Evolutionary conservation across 2,329 filamentous ascomycete species (phyloP), one percentile per base, ranked within the genome.

Genomic region (Aureobasidium sp.): DNA sequence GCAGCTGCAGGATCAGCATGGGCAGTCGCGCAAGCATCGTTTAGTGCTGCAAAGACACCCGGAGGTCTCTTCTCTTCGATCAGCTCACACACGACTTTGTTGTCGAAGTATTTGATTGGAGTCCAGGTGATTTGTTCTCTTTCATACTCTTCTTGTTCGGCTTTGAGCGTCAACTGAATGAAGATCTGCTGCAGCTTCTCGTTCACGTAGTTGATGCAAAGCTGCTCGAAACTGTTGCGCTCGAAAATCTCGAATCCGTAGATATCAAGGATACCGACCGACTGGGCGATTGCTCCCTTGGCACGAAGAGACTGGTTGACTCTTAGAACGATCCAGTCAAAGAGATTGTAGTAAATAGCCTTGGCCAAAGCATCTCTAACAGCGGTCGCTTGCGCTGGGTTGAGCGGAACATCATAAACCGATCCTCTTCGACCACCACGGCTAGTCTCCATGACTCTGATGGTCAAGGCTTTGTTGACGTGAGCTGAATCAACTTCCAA

Each of bases 201-300:
- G 76, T 99, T 99, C 72, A 97, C 95, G 72, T 97, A 99, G 79
- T 99, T 99, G 82, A 99, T 99, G 77, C 94, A 99, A 8, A 99
- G 84, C 76, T 99, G 94, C 75, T 99, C 94, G 70, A 99, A 99
- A 67, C 90, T 97, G 79, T 99, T 99, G 78, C 93, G 94, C 74
- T 99, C 94, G 68, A 99, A 99, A 68, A 99, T 99, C 73, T 99
- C 94, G 71, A 99, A 99, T 2, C 94, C 94, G 74, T 99, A 99
- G 68, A 99, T 99, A 81, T 99, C 94, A 67, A 99, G 82, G 72
- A 99, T 97, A 72, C 94, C 94, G 68, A 99, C 94, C 2, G 90
- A 90, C 74, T 97, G 94, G 46, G 85, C 79, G 3, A 92, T 84
- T 0, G 84, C 78, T 53, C 90, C 88, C 65, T 87, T 84, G 23